phyloP scores from a whole-genome alignment of 1,284 basidiomycete species.

The Fereydounia khargensis region DNA sequence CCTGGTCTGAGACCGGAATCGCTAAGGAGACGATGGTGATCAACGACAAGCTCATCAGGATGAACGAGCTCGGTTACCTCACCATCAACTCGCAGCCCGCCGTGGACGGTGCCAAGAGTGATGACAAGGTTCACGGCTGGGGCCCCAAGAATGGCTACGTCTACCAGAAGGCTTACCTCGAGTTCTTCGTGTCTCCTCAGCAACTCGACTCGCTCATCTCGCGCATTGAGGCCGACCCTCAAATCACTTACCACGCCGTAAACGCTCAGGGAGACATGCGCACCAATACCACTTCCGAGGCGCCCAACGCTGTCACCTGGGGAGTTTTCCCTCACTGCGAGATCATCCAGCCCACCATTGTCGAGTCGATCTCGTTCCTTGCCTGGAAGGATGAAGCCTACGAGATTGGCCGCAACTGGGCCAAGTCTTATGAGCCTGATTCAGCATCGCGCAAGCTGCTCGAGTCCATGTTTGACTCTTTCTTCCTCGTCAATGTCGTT shows the following conservation, averaged over 20 bases:
- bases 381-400: slow-evolving; percentile 58
- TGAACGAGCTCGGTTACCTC: slow-evolving; percentile 83
- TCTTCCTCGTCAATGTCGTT: slow-evolving; percentile 54
- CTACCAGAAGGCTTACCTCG: slow-evolving; percentile 79
- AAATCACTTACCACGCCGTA: slow-evolving; percentile 95
- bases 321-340: slow-evolving; percentile 91
- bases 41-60: slow-evolving; percentile 71
- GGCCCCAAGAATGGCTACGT: slow-evolving; percentile 60
- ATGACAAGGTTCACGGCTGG: slow-evolving; percentile 65
- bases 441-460: slow-evolving; percentile 43
- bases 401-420: slow-evolving; percentile 55
- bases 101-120: slow-evolving; percentile 75
- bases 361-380: slow-evolving; percentile 65
- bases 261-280: slow-evolving; percentile 78
- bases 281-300: slow-evolving; percentile 86
- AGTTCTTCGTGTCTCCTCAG: slow-evolving; percentile 83
- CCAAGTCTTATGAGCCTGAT: slow-evolving; percentile 41
- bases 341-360: slow-evolving; percentile 95
- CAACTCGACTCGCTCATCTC: slow-evolving; percentile 74
- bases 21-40: slow-evolving; percentile 84
- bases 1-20: slow-evolving; percentile 91
- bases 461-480: slow-evolving; percentile 43
- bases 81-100: slow-evolving; percentile 98
- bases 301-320: slow-evolving; percentile 98
- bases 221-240: slow-evolving; percentile 80